Percentiles rank a stretch among this genome's conserved stretches.
phyloP scores from a whole-genome alignment of 805 yeast genomes.

The Cyberlindnera subsufficiens region DNA sequence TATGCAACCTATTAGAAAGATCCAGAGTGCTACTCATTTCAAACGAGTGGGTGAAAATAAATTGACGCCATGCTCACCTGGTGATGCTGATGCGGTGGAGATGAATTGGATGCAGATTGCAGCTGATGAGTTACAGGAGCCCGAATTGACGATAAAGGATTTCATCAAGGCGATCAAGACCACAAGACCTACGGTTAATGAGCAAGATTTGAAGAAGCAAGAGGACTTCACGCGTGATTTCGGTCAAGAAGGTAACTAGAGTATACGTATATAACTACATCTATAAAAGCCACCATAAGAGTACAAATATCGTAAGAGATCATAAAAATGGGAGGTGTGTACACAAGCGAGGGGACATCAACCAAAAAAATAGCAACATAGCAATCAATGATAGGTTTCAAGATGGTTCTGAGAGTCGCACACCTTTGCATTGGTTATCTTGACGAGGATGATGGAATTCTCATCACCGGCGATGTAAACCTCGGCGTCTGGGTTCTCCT shows the following conservation, averaged over 20 bases:
- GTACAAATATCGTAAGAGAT: too few species aligned
- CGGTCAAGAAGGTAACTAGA: slow-evolving; percentile 91
- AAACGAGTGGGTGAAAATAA: slow-evolving; percentile 48
- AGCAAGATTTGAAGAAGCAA: slow-evolving; percentile 74
- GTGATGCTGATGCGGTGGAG: slow-evolving; percentile 80
- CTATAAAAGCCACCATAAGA: neutral
- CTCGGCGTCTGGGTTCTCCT: slow-evolving; percentile 63
- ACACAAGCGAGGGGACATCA: too few species aligned
- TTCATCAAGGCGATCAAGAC: slow-evolving; percentile 87
- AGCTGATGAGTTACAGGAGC: slow-evolving; percentile 85
- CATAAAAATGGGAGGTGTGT: too few species aligned
- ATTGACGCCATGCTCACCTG: slow-evolving; percentile 94
- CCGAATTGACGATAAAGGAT: slow-evolving; percentile 84
- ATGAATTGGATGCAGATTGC: slow-evolving; percentile 92
- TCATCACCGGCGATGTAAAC: slow-evolving; percentile 61
- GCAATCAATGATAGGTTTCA: neutral
- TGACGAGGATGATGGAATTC: slow-evolving; percentile 60
- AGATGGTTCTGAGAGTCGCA: slow-evolving; percentile 69
- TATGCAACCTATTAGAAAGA: slow-evolving; percentile 96
- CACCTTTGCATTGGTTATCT: slow-evolving; percentile 63
- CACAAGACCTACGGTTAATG: slow-evolving; percentile 93
- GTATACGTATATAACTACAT: neutral
- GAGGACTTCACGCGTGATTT: slow-evolving; percentile 88
- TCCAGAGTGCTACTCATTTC: slow-evolving; percentile 95
- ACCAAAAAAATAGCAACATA: neutral